Percentiles rank a stretch among this genome's conserved stretches.
phyloP scores from a whole-genome alignment of 352 stramenopile genomes.

The Globisporangium sylvaticum region DNA sequence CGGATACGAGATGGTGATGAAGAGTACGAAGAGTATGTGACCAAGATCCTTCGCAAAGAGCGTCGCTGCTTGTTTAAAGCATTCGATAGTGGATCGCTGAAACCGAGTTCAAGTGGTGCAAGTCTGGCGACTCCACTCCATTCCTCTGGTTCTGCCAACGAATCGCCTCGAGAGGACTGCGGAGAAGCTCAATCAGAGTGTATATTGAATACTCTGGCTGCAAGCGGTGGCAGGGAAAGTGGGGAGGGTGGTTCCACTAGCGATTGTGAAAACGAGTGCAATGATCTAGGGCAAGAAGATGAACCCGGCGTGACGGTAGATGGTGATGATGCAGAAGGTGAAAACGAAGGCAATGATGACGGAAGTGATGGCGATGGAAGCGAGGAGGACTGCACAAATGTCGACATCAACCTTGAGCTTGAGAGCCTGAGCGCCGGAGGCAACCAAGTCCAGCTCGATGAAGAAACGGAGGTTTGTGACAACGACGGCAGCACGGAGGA shows the following conservation, averaged over 20 bases:
- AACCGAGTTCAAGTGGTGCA: constrained; percentile 2
- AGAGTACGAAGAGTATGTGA: constrained; percentile 36
- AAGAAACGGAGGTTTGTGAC: background rate
- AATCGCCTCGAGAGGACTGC: background rate
- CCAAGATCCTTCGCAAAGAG: constrained; percentile 24
- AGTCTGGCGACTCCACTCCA: background rate
- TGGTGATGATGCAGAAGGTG: constrained; percentile 5
- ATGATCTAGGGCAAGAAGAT: constrained; percentile 1
- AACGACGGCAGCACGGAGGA: background rate
- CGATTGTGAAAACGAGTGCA: constrained; percentile 1
- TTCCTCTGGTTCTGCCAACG: background rate
- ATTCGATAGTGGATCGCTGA: constrained; percentile 1
- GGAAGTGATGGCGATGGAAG: constrained; percentile 35
- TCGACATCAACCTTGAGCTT: constrained; percentile 10
- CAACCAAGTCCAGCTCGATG: background rate
- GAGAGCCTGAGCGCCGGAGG: background rate
- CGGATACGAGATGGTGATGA: constrained; percentile 21
- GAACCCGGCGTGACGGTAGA: constrained; percentile 14
- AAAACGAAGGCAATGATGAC: constrained; percentile 36
- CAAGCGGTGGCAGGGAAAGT: background rate
- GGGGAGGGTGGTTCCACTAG: background rate
- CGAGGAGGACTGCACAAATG: constrained; percentile 16
- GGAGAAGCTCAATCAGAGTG: background rate
- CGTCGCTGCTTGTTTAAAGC: constrained; percentile 29
- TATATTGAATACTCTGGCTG: background rate